Base-by-base conservation (phyloP, 225 moss, liverwort and hornwort species). In the Straminergon stramineum region DNA sequence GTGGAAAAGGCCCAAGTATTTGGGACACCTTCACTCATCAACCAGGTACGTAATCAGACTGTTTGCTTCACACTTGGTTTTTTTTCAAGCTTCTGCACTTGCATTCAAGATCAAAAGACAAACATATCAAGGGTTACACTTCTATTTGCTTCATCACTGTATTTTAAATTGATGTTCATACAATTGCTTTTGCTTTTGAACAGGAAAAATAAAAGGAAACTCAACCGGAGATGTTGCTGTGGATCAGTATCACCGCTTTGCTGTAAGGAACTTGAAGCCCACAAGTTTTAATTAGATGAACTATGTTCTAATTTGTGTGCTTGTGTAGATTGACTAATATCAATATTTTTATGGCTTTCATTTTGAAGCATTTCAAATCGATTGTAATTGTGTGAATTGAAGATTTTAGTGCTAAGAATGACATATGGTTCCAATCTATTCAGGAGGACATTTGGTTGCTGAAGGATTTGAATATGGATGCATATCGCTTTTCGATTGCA, bases 401-500 rank as follows among this genome's bases (percentile, higher is more conserved):
- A 43, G 34, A 21, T 67, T 74, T 48, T 63, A 6, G 8, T 61
- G 13, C 70, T 88, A 45, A 92, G 4, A 35, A 7, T 57, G 11
- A n/a, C 51, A 15, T 19, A 20, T 17, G 18, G 15, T 61, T 69
- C 10, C 27, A 30, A 9, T 56, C 81, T 45, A 11, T 89, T 31
- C 85, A 97, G 98, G 96, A 96, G 32, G 98, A 98, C 81, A 15
- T 94, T 64, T 93, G 93, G 87, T 90, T 93, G 66, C 22, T 98
- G 78, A 96, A 95, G 86, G 94, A 96, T 30, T 39, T 98, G 87
- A 90, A 96, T 62, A 94, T 97, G 96, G 95, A 93, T 31, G 97
- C 95, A 9, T 97, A 98, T 37, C 95, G 98, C 57, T 97, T 98
- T 70, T 98, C 98, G 1, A 93, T 98, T 55, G 89, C 98, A 5